Conservation (phyloP, 106 monocot genomes). For the Dendrobium chrysotoxum region DNA sequence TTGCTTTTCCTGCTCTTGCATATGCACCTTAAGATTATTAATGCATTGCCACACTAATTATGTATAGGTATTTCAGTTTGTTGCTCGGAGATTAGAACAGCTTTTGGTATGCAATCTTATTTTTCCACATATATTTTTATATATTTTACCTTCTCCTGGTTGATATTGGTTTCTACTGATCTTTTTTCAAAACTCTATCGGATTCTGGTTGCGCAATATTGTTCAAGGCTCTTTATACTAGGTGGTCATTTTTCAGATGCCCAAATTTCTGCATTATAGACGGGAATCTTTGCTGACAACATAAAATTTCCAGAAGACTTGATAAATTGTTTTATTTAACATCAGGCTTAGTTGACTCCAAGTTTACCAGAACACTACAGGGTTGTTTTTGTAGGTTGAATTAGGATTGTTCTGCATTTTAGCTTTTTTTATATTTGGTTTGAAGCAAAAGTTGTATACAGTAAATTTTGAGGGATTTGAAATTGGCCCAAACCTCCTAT, state of each 20-base stretch:
- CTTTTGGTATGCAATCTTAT: constrained; percentile 55
- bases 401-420: no score
- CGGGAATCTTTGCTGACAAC: background rate
- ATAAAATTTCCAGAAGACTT: no score
- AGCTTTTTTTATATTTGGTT: no score
- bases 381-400: no score
- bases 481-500: no score
- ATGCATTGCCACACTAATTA: background rate
- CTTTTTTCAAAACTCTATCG: background rate
- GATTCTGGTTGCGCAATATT: background rate
- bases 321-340: no score
- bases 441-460: no score
- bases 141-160: background rate
- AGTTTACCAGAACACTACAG: no score
- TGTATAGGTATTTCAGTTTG: constrained; percentile 75
- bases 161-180: background rate
- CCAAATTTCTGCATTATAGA: background rate
- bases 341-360: no score
- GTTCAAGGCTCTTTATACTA: background rate
- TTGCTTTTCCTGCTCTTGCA: background rate
- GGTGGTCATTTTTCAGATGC: background rate
- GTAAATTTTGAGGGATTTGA: no score
- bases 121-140: background rate
- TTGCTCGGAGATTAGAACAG: constrained; percentile 83
- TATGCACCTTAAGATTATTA: background rate